These are phyloP conservation scores for Colletotrichum abscissum DNA, from an alignment of 2,329 filamentous ascomycete genomes.

Conservation along the genomic window DNA sequence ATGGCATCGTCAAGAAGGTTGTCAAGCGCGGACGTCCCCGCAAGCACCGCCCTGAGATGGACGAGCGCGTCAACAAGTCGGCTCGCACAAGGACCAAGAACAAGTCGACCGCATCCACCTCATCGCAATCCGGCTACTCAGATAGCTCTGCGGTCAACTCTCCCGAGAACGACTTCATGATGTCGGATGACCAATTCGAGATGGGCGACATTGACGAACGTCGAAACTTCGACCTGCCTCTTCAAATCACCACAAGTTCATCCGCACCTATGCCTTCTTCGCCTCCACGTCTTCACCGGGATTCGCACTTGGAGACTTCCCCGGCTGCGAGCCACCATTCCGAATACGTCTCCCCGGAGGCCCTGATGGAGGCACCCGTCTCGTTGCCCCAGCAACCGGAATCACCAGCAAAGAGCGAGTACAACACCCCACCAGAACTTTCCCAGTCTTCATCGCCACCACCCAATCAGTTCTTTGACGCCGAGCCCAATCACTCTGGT, in stretches of 20 bases:
- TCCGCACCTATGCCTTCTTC: slow-evolving; percentile 54
- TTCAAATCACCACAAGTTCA: slow-evolving; percentile 52
- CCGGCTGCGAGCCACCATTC: slow-evolving; percentile 56
- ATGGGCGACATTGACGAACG: slow-evolving; percentile 52
- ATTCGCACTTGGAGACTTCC: slow-evolving; percentile 48
- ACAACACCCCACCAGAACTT: slow-evolving; percentile 69
- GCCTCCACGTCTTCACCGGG: slow-evolving; percentile 47
- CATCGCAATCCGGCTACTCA: slow-evolving; percentile 67
- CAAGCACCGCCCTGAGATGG: slow-evolving; percentile 69
- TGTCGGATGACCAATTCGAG: slow-evolving; percentile 49
- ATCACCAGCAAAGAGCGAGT: slow-evolving; percentile 66
- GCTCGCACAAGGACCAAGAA: slow-evolving; percentile 66
- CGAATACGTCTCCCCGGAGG: slow-evolving; percentile 59
- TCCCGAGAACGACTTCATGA: slow-evolving; percentile 59
- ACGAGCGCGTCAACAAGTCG: slow-evolving; percentile 68
- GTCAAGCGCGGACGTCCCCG: slow-evolving; percentile 73
- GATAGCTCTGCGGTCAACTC: slow-evolving; percentile 67
- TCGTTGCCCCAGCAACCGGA: slow-evolving; percentile 48
- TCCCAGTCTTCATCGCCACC: slow-evolving; percentile 71
- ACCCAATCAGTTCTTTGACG: slow-evolving; percentile 58
- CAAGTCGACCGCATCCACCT: slow-evolving; percentile 58
- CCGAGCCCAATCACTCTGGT: slow-evolving; percentile 50
- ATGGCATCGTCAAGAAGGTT: slow-evolving; percentile 74
- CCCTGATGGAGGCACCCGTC: slow-evolving; percentile 50
- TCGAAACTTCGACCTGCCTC: slow-evolving; percentile 36